A percentile compares a stretch with the other conserved stretches of the same genome.
Evolutionary conservation across 2,329 filamentous ascomycete genomes (phyloP).

Genomic region (Cadophora sp.): DNA sequence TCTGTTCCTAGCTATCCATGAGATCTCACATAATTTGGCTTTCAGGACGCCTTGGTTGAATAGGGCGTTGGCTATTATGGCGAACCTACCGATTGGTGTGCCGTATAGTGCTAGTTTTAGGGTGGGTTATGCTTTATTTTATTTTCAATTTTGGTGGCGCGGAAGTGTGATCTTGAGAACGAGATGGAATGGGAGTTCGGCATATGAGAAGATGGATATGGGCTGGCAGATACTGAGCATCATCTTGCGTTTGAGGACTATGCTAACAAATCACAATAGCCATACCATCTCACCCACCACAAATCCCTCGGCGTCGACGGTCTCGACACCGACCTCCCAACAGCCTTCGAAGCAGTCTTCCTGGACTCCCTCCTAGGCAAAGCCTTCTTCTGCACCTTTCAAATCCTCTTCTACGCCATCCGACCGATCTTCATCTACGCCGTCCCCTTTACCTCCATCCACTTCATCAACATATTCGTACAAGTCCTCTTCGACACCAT

Average conservation of each 20-base stretch:
- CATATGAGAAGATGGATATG: neutral
- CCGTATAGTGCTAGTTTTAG: slow-evolving; percentile 97
- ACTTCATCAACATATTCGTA: slow-evolving; percentile 78
- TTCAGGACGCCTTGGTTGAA: slow-evolving; percentile 84
- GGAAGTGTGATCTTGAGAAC: neutral
- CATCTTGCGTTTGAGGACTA: neutral
- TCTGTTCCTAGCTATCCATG: slow-evolving; percentile 96
- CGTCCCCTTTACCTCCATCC: slow-evolving; percentile 84
- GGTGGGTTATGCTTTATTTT: slow-evolving; percentile 54
- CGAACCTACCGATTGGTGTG: slow-evolving; percentile 93
- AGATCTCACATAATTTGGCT: slow-evolving; percentile 97
- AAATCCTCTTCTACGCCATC: slow-evolving; percentile 98
- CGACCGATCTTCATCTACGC: slow-evolving; percentile 94
- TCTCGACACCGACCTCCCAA: slow-evolving; percentile 94
- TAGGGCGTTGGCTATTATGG: slow-evolving; percentile 86
- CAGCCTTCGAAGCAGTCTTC: slow-evolving; percentile 87
- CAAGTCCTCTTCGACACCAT: slow-evolving; percentile 81
- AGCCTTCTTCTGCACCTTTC: slow-evolving; percentile 98
- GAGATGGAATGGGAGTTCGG: neutral
- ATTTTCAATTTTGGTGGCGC: neutral
- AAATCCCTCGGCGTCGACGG: slow-evolving; percentile 97
- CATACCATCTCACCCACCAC: slow-evolving; percentile 98
- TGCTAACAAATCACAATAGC: slow-evolving; percentile 56
- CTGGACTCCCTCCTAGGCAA: slow-evolving; percentile 96
- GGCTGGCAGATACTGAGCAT: neutral